phyloP scores from a whole-genome alignment of 2,329 filamentous ascomycete genomes.

The Lasiodiplodia gonubiensis region DNA sequence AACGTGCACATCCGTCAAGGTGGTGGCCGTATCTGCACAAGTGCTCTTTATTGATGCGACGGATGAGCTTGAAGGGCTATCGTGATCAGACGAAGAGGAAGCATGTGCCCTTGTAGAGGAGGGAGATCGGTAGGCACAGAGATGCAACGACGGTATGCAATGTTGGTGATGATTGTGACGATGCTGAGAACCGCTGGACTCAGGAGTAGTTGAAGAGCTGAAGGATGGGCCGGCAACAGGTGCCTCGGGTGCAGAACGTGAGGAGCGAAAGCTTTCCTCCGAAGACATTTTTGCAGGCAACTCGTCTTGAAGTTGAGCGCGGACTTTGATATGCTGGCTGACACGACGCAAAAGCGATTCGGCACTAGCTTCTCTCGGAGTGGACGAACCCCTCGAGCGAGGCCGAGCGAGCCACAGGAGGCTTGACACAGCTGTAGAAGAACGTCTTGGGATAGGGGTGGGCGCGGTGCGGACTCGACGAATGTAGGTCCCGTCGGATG shows the following conservation, averaged over 20 bases:
- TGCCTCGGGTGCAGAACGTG: constrained; percentile 1
- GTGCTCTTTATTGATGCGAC: constrained; percentile 33
- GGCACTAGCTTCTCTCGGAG: not conserved
- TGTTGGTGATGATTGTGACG: not conserved
- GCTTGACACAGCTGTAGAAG: constrained; percentile 13
- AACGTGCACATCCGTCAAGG: constrained; percentile 44
- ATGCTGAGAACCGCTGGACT: not conserved
- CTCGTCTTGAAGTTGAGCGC: not conserved
- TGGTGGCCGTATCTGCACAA: constrained; percentile 39
- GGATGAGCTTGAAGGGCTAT: constrained; percentile 5
- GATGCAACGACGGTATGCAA: constrained; percentile 4
- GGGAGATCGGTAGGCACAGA: not conserved
- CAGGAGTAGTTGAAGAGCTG: not conserved
- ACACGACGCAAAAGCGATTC: constrained; percentile 23
- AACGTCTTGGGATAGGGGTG: not conserved
- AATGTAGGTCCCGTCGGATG: constrained; percentile 3
- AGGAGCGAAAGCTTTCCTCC: constrained; percentile 17
- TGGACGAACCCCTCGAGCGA: not conserved
- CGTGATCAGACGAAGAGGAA: not conserved
- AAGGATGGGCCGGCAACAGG: not conserved
- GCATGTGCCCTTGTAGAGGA: not conserved
- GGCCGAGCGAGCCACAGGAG: constrained; percentile 23
- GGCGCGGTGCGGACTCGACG: constrained; percentile 20
- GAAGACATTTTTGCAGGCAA: not conserved
- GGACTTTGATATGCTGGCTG: constrained; percentile 22